Conservation (phyloP, 176 grass and related monocot genomes). For the Canna indica region DNA sequence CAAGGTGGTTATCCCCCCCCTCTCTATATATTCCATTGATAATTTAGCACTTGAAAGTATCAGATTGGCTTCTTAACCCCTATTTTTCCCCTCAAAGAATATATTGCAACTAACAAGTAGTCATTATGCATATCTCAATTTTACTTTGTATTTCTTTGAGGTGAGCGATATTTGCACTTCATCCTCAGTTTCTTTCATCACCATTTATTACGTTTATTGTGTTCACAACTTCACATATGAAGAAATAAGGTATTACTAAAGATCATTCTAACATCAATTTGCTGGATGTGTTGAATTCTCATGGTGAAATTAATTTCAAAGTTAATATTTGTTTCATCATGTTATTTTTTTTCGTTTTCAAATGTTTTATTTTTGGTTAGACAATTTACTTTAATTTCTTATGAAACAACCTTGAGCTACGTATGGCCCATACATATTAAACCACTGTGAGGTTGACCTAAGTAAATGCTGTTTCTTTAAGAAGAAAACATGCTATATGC, state of each 20-base stretch:
- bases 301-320: background rate
- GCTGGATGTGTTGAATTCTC: background rate
- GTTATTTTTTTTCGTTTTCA: background rate
- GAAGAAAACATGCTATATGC: background rate
- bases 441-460: background rate
- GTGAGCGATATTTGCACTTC: too few relatives aligned
- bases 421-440: background rate
- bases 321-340: background rate
- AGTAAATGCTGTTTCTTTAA: background rate
- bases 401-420: too few relatives aligned
- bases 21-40: background rate
- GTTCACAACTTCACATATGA: too few relatives aligned
- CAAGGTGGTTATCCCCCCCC: conserved; percentile 49
- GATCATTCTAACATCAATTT: background rate
- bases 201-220: too few relatives aligned
- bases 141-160: too few relatives aligned
- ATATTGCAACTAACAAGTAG: too few relatives aligned
- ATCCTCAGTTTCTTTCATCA: too few relatives aligned
- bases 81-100: too few relatives aligned
- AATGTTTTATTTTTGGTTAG: background rate
- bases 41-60: conserved; percentile 10
- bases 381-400: too few relatives aligned
- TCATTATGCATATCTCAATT: too few relatives aligned
- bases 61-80: too few relatives aligned
- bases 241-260: background rate